Percentiles rank a stretch among this genome's conserved stretches.
Conservation (phyloP, 352 stramenopile species). For the Discostella stelligera region DNA sequence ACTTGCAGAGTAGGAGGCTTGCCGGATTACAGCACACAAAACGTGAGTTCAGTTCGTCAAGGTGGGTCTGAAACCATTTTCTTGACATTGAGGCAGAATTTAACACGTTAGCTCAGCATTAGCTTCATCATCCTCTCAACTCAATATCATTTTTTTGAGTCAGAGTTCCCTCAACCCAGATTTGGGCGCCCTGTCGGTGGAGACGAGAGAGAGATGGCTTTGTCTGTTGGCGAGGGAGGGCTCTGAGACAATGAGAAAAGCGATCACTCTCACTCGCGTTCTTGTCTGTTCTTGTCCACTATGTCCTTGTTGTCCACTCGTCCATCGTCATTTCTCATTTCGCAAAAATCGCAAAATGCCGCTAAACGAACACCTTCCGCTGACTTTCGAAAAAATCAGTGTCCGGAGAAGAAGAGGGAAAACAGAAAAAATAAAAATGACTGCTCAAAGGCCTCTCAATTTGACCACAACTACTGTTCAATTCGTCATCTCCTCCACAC, state of each 20-base stretch:
- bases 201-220: too few species aligned
- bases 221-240: too few species aligned
- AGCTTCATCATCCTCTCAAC: not conserved
- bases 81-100: not conserved
- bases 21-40: conserved; percentile 30
- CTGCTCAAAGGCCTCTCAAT: too few species aligned
- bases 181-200: too few species aligned
- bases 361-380: not conserved
- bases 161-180: too few species aligned
- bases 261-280: too few species aligned
- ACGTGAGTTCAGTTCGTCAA: conserved; percentile 26
- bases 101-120: too few species aligned
- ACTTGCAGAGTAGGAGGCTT: conserved; percentile 31
- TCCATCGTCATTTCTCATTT: not conserved
- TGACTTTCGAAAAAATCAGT: not conserved
- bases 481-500: too few species aligned
- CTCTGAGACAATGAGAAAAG: too few species aligned
- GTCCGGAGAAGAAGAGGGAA: not conserved
- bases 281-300: too few species aligned
- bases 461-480: too few species aligned
- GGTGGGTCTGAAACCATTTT: conserved; percentile 24
- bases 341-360: not conserved
- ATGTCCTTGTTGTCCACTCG: too few species aligned
- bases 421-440: not conserved
- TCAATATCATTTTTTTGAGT: conserved; percentile 12